Percentiles rank a stretch among this genome's conserved stretches.
Evolutionary conservation across 2,329 filamentous ascomycete species (phyloP).

Genomic region (Stromatinia cepivora): DNA sequence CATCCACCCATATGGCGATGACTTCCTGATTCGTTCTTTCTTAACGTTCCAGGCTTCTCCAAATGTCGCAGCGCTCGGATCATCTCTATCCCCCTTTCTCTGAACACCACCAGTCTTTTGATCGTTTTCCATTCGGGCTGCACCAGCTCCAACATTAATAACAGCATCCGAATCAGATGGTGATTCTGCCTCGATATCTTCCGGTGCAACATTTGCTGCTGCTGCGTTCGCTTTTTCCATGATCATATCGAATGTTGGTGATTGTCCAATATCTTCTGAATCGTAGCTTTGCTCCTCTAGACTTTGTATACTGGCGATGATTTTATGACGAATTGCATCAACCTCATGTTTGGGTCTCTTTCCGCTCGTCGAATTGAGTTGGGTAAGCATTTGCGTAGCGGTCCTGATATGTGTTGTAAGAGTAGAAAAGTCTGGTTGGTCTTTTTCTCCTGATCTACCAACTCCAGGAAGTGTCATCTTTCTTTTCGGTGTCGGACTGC

Average conservation of each 20-base stretch:
- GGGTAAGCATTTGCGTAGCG: conserved; percentile 82
- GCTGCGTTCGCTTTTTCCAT: conserved; percentile 69
- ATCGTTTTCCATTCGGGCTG: conserved; percentile 86
- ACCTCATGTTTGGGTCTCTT: conserved; percentile 80
- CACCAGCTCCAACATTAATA: conserved; percentile 67
- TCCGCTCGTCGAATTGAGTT: conserved; percentile 76
- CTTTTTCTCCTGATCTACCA: conserved; percentile 54
- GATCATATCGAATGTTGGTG: conserved; percentile 78
- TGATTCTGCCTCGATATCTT: conserved; percentile 58
- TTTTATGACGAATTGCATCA: conserved; percentile 79
- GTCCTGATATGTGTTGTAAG: conserved; percentile 85
- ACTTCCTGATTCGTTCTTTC: conserved; percentile 78
- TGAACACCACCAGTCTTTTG: conserved; percentile 82
- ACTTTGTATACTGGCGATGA: conserved; percentile 87
- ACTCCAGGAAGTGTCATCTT: conserved; percentile 61
- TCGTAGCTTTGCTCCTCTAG: conserved; percentile 84
- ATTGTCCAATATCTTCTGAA: conserved; percentile 63
- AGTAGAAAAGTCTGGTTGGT: conserved; percentile 79
- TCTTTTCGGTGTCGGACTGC: conserved; percentile 61
- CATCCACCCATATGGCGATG: conserved; percentile 85
- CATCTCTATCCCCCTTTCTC: conserved; percentile 77
- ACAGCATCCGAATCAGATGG: conserved; percentile 45
- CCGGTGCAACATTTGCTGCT: conserved; percentile 47
- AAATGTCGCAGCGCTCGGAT: conserved; percentile 82
- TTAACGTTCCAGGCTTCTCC: conserved; percentile 85